phyloP scores from a whole-genome alignment of 2,329 filamentous ascomycete species.

The Stagonosporopsis vannaccii region DNA sequence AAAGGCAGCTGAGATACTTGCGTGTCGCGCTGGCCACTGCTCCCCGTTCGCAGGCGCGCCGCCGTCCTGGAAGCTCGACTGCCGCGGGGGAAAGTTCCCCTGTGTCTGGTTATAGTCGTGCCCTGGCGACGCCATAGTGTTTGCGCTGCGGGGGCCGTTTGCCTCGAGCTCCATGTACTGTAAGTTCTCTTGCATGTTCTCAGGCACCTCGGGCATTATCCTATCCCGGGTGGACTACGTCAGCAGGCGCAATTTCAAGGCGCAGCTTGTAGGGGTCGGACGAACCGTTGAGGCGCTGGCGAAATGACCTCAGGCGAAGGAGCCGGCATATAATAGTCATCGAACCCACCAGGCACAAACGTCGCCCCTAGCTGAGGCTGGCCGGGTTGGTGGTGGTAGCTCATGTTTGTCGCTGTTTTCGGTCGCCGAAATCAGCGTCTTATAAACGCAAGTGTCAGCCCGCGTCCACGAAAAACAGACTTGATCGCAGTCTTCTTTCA shows the following conservation, averaged over 20 bases:
- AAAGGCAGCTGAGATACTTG: slow-evolving; percentile 48
- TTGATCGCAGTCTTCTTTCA: slow-evolving; percentile 23
- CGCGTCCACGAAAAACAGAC: slow-evolving; percentile 28
- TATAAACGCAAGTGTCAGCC: slow-evolving; percentile 36
- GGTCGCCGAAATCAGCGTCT: slow-evolving; percentile 23
- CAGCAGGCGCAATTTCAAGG: slow-evolving; percentile 40
- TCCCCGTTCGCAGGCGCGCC: slow-evolving; percentile 25
- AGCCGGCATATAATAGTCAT: slow-evolving; percentile 71
- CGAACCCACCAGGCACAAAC: slow-evolving; percentile 71
- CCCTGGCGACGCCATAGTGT: slow-evolving; percentile 40
- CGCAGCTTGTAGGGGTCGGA: slow-evolving; percentile 30
- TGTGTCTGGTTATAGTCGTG: slow-evolving; percentile 39
- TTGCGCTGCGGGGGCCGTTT: slow-evolving; percentile 52
- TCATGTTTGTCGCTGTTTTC: slow-evolving; percentile 39
- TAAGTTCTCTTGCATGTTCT: slow-evolving; percentile 95
- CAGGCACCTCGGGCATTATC: slow-evolving; percentile 93
- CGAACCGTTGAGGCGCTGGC: slow-evolving; percentile 73
- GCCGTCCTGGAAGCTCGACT: slow-evolving; percentile 41
- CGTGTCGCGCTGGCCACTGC: slow-evolving; percentile 43
- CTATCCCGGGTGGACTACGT: slow-evolving; percentile 57
- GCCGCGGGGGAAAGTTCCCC: slow-evolving; percentile 40
- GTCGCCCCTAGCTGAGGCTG: slow-evolving; percentile 60
- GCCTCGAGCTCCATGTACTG: slow-evolving; percentile 89
- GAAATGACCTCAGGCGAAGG: slow-evolving; percentile 68
- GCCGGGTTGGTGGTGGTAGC: slow-evolving; percentile 49